Conservation (phyloP, 2,329 filamentous ascomycete genomes). For the Esteya vermicola region DNA sequence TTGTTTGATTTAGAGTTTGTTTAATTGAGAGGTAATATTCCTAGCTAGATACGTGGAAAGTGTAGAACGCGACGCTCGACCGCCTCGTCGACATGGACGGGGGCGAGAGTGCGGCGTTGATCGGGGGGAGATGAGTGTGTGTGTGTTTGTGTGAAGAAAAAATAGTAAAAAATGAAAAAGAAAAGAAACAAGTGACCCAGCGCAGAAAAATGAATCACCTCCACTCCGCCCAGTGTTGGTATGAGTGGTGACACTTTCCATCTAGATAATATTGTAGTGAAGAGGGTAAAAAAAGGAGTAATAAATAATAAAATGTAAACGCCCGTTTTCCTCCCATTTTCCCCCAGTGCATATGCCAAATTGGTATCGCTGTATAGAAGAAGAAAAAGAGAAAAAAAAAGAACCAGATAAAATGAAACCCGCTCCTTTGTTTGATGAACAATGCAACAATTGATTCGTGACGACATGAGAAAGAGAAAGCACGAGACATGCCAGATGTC, state of each 20-base stretch:
- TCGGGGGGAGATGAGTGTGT: too few species aligned
- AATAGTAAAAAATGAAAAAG: background rate
- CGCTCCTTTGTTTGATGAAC: background rate
- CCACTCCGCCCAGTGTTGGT: background rate
- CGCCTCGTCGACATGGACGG: too few species aligned
- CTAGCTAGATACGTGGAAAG: too few species aligned
- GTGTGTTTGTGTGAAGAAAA: too few species aligned
- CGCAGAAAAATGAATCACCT: background rate
- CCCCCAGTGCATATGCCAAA: conserved; percentile 4
- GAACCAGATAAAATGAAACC: too few species aligned
- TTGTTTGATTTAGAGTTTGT: too few species aligned
- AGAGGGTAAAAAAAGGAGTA: background rate
- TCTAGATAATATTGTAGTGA: background rate
- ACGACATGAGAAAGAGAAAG: background rate
- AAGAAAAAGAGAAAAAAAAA: background rate
- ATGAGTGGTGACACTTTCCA: conserved; percentile 8
- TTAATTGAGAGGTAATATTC: too few species aligned
- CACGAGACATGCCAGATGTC: background rate
- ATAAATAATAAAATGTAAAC: background rate
- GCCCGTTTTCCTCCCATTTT: conserved; percentile 2
- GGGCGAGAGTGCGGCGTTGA: background rate
- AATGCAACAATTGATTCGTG: background rate
- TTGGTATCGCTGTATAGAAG: background rate
- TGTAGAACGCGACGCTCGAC: background rate
- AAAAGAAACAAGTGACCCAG: background rate